These are phyloP conservation scores for Curvularia spicifera DNA, from an alignment of 2,329 filamentous ascomycete species.

Conservation along the genomic window DNA sequence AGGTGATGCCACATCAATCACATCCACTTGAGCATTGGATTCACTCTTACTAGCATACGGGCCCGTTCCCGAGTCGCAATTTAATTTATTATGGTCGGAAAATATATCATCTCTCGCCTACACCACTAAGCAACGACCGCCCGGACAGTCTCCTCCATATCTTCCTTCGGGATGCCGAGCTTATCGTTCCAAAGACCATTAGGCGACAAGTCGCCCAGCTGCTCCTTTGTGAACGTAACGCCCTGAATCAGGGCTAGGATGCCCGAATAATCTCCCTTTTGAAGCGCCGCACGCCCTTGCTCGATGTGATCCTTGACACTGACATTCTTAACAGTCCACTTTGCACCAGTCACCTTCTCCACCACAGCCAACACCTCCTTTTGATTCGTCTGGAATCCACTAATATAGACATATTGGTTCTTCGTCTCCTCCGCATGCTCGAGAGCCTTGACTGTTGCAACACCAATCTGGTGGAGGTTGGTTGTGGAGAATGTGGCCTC, in stretches of 20 bases:
- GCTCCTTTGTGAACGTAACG: constrained; percentile 22
- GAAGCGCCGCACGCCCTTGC: constrained; percentile 44
- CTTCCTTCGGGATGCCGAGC: constrained; percentile 51
- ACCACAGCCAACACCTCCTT: constrained; percentile 61
- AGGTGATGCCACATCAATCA: not conserved
- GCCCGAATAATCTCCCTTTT: constrained; percentile 44
- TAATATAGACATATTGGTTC: constrained; percentile 65
- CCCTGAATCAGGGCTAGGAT: constrained; percentile 32
- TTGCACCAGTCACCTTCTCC: constrained; percentile 60
- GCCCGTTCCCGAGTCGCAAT: not conserved
- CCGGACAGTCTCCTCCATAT: constrained; percentile 47
- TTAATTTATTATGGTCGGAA: not conserved
- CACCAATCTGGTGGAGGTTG: constrained; percentile 60
- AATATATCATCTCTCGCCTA: not conserved
- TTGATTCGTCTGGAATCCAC: constrained; percentile 65
- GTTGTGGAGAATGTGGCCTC: constrained; percentile 59
- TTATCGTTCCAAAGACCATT: constrained; percentile 49
- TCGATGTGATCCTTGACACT: constrained; percentile 42
- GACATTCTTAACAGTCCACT: constrained; percentile 57
- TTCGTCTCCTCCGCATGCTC: constrained; percentile 58
- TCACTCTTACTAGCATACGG: not conserved
- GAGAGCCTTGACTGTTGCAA: constrained; percentile 60
- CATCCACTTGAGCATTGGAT: not conserved
- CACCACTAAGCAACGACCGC: not conserved
- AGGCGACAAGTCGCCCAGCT: constrained; percentile 34